These are phyloP conservation scores for Pisolithus thermaeus DNA, from an alignment of 1,284 basidiomycete species.

Conservation along the genomic window DNA sequence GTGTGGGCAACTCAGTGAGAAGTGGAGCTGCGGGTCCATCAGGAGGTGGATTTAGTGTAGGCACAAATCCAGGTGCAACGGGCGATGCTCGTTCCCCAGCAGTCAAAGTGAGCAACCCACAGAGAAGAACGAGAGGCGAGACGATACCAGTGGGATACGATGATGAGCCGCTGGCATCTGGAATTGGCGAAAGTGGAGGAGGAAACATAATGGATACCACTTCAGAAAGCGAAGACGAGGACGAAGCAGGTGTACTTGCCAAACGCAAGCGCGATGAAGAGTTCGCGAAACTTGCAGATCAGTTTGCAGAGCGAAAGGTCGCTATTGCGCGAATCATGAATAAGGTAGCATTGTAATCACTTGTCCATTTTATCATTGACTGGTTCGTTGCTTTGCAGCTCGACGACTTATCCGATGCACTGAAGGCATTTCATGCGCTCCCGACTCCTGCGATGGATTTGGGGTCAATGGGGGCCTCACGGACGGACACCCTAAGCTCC, in stretches of 20 bases:
- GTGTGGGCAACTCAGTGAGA: slow-evolving; percentile 36
- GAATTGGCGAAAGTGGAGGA: neutral
- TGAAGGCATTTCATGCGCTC: slow-evolving; percentile 42
- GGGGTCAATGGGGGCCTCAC: slow-evolving; percentile 14
- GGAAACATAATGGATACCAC: slow-evolving; percentile 18
- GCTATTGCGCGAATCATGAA: slow-evolving; percentile 65
- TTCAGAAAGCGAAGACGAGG: slow-evolving; percentile 37
- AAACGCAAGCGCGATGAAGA: slow-evolving; percentile 52
- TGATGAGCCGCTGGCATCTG: slow-evolving; percentile 16
- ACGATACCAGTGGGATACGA: slow-evolving; percentile 25
- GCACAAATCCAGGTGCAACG: neutral
- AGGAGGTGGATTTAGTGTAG: neutral
- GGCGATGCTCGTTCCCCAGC: neutral
- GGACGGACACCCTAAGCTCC: slow-evolving; percentile 24
- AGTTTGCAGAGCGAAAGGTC: slow-evolving; percentile 61
- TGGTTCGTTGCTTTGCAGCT: slow-evolving; percentile 27
- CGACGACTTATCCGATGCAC: slow-evolving; percentile 38
- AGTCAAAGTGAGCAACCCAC: slow-evolving; percentile 6
- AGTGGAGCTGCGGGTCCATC: slow-evolving; percentile 1
- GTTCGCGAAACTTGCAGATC: slow-evolving; percentile 57
- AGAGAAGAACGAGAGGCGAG: slow-evolving; percentile 13
- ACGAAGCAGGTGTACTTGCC: slow-evolving; percentile 35
- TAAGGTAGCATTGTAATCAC: slow-evolving; percentile 42
- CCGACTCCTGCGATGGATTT: slow-evolving; percentile 39
- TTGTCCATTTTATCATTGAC: neutral